Percentiles rank a stretch among this genome's conserved stretches.
phyloP scores from a whole-genome alignment of 2,329 filamentous ascomycete genomes.

The Fusarium pseudocircinatum region DNA sequence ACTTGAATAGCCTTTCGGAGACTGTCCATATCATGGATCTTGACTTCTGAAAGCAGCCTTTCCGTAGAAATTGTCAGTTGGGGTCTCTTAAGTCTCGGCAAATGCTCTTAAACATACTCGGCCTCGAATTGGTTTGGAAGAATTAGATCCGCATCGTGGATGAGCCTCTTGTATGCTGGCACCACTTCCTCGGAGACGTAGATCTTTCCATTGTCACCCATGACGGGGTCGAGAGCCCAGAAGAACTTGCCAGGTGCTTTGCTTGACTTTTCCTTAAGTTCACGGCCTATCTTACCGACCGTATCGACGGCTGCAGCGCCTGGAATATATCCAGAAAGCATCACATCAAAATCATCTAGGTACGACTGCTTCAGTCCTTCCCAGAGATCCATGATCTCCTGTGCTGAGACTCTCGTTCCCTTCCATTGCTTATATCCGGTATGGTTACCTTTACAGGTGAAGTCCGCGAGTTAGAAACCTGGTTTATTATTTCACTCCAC shows the following conservation, averaged over 20 bases:
- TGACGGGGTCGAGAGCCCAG: conserved; percentile 97
- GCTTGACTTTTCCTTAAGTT: conserved; percentile 74
- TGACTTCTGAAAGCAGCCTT: conserved; percentile 86
- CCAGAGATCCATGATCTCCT: conserved; percentile 87
- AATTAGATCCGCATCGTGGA: conserved; percentile 87
- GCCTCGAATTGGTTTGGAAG: conserved; percentile 97
- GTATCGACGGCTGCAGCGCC: conserved; percentile 85
- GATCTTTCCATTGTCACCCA: conserved; percentile 93
- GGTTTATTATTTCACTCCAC: background rate
- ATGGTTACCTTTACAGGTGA: conserved; percentile 79
- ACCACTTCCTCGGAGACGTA: conserved; percentile 94
- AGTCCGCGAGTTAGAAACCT: conserved; percentile 5
- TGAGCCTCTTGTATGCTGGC: conserved; percentile 84
- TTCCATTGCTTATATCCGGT: conserved; percentile 91
- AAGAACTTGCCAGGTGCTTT: conserved; percentile 82
- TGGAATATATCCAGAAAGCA: conserved; percentile 94
- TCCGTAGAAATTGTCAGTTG: background rate
- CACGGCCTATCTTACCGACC: conserved; percentile 84
- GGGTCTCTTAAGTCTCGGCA: background rate
- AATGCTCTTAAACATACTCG: conserved; percentile 69
- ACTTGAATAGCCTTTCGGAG: conserved; percentile 78
- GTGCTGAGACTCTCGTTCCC: conserved; percentile 81
- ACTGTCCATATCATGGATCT: conserved; percentile 78
- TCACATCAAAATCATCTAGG: conserved; percentile 90
- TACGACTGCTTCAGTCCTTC: conserved; percentile 83